Conservation (phyloP, 306 rosid species). For the Carpinus fangiana region DNA sequence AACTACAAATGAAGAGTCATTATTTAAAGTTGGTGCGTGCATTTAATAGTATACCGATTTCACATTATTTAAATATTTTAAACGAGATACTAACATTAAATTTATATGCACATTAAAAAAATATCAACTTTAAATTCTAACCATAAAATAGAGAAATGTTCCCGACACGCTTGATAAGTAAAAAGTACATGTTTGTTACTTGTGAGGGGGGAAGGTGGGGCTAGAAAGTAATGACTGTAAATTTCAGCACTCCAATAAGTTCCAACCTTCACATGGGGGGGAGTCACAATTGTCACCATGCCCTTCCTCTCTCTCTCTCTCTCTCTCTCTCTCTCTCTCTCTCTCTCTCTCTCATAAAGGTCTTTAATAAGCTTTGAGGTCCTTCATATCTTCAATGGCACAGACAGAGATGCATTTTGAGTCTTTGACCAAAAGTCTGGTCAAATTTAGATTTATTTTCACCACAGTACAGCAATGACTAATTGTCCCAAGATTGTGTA, state of each 20-base stretch:
- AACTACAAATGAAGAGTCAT: too few species aligned
- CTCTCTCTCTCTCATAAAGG: slow-evolving; percentile 27
- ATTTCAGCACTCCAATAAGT: slow-evolving; percentile 7
- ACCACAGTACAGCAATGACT: slow-evolving; percentile 40
- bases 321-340: slow-evolving; percentile 49
- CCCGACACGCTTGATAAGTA: too few species aligned
- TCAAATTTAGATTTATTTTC: slow-evolving; percentile 36
- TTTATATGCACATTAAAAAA: too few species aligned
- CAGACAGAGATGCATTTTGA: slow-evolving; percentile 30
- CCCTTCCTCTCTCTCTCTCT: slow-evolving; percentile 43
- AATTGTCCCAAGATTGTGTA: slow-evolving; percentile 22
- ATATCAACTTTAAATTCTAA: too few species aligned
- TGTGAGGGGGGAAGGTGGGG: background rate
- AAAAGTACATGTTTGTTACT: too few species aligned
- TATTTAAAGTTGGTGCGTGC: too few species aligned
- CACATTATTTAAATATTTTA: too few species aligned
- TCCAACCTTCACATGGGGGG: slow-evolving; percentile 38
- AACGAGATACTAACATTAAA: too few species aligned
- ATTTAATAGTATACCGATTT: too few species aligned
- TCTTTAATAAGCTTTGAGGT: slow-evolving; percentile 27
- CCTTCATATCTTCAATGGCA: slow-evolving; percentile 33
- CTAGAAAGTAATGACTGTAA: background rate
- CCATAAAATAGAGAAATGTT: too few species aligned
- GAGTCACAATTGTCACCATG: slow-evolving; percentile 32
- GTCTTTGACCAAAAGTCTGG: slow-evolving; percentile 12